phyloP scores from a whole-genome alignment of 2,329 filamentous ascomycete species.

The Dothistroma septosporum region DNA sequence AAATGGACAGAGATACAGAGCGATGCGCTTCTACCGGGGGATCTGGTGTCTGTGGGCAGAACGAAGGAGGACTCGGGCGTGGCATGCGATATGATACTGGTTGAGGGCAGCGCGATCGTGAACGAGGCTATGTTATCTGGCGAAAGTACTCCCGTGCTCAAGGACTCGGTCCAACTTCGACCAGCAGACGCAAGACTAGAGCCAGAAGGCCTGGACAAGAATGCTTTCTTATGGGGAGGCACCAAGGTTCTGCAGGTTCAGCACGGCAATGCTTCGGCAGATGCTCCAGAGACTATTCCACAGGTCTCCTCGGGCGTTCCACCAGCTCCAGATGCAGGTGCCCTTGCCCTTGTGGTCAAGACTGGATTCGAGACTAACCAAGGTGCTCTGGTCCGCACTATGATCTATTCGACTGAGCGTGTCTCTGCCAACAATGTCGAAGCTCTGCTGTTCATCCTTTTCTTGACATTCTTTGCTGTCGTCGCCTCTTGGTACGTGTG shows the following conservation, averaged over 20 bases:
- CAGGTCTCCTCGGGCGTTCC: constrained; percentile 72
- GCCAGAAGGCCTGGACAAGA: constrained; percentile 90
- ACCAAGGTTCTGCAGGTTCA: constrained; percentile 96
- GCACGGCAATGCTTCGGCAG: constrained; percentile 74
- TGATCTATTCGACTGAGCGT: constrained; percentile 99
- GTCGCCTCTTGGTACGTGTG: constrained; percentile 99
- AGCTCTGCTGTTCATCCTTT: constrained; percentile 94
- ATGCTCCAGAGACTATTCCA: constrained; percentile 54
- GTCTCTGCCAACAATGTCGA: constrained; percentile 98
- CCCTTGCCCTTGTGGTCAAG: constrained; percentile 90
- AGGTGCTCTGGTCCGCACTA: constrained; percentile 92
- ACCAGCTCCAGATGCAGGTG: constrained; percentile 85
- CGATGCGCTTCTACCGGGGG: constrained; percentile 87
- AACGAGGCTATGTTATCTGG: constrained; percentile 99
- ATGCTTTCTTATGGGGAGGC: constrained; percentile 90
- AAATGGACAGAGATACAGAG: constrained; percentile 87
- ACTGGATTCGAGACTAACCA: constrained; percentile 98
- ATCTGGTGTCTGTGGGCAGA: constrained; percentile 84
- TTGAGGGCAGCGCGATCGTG: constrained; percentile 93
- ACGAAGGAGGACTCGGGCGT: constrained; percentile 97
- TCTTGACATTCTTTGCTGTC: constrained; percentile 91
- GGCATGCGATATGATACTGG: constrained; percentile 91
- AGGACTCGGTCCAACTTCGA: constrained; percentile 90
- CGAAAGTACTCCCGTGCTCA: constrained; percentile 92
- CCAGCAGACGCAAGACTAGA: constrained; percentile 77